Conservation (phyloP, 2,329 filamentous ascomycete genomes). For the Colletotrichum sp. region DNA sequence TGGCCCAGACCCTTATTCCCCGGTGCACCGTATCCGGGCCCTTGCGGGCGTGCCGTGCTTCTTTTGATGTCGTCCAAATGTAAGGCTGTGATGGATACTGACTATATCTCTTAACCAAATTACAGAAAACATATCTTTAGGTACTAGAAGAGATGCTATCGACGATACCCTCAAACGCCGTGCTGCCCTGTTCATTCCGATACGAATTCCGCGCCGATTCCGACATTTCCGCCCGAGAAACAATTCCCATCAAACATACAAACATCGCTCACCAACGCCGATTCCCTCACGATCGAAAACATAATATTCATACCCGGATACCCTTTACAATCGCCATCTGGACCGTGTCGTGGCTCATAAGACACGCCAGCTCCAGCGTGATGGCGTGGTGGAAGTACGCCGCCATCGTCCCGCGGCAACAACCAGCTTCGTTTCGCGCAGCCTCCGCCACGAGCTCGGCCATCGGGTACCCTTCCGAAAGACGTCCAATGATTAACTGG, state of each 20-base stretch:
- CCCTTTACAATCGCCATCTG: constrained; percentile 18
- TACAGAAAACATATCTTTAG: too few relatives aligned
- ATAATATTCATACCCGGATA: not conserved
- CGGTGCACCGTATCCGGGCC: not conserved
- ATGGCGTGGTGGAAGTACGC: constrained; percentile 17
- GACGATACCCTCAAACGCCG: not conserved
- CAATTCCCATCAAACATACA: not conserved
- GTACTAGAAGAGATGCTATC: too few relatives aligned
- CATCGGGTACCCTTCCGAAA: constrained; percentile 5
- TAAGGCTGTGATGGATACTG: not conserved
- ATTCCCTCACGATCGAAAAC: not conserved
- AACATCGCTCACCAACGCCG: not conserved
- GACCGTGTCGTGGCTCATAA: constrained; percentile 14
- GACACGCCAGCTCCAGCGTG: constrained; percentile 14
- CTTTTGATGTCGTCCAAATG: not conserved
- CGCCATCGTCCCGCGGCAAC: constrained; percentile 14
- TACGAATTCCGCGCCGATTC: not conserved
- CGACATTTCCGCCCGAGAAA: not conserved
- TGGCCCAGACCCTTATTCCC: not conserved
- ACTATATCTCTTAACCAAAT: not conserved
- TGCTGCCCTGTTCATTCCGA: not conserved
- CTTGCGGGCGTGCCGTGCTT: not conserved
- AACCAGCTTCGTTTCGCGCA: constrained; percentile 13
- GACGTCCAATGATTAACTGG: constrained; percentile 16
- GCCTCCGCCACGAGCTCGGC: constrained; percentile 10